Evolutionary conservation across 139 green algal species (phyloP), one percentile per base, ranked within the genome.

Genomic region (Bryopsis sp.): DNA sequence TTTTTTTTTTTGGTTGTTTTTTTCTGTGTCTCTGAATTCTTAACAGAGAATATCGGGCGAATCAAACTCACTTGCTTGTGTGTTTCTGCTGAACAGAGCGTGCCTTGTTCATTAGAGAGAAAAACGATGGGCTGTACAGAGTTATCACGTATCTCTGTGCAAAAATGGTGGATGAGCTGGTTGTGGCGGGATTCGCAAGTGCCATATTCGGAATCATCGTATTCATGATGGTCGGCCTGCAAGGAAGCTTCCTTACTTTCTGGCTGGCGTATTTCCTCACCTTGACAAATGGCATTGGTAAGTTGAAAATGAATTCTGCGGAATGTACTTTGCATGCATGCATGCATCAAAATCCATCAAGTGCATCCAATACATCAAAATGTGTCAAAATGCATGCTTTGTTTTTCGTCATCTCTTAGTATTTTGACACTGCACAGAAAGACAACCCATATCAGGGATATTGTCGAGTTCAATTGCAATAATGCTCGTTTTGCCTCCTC

Each of bases 41-140:
- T n/a, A n/a, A n/a, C n/a, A n/a, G n/a, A n/a, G n/a, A n/a, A n/a
- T n/a, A n/a, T n/a, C n/a, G n/a, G n/a, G 50, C 50, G 50, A 19
- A 28, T 15, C 11, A 11, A 50, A 50, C 11, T 15, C 43, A 26
- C 43, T 26, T 26, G 11, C 43, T n/a, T n/a, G 43, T 11, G 43
- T 19, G 31, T 5, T 29, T 61, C 50, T 61, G 50, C 33, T 5
- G 5, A 36, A 7, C 50, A 61, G 88, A 95, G 74, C 81, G 88
- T 31, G 67, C 70, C 6, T 80, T 96, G 39, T 95, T 89, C 39
- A 65, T 85, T 2, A 64, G 89, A 3, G 89, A 96, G 65, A 76
- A 81, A 48, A 84, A 81, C 46, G 89, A 96, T 68, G 85, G 85
- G 35, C 74, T 95, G 29, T 95, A 94, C 79, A 72, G 80, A 1